Evolutionary conservation across 805 yeast genomes (phyloP).

Genomic region (Hanseniaspora clermontiae): DNA sequence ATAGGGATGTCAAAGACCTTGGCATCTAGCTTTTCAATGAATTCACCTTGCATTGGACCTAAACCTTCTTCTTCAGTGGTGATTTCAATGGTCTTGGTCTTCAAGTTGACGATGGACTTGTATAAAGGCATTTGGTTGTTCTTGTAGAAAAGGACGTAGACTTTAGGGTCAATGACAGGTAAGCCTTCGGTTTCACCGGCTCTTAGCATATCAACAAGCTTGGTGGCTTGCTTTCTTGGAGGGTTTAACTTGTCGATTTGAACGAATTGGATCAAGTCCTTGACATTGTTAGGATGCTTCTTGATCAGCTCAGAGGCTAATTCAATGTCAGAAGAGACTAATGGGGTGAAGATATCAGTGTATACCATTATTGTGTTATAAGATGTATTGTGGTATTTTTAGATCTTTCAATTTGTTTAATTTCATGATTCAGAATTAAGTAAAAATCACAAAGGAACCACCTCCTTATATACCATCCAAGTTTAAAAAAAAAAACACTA

Average conservation of each 20-base stretch:
- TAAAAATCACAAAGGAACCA: too few species aligned
- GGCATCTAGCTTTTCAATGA: constrained; percentile 42
- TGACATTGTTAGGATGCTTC: constrained; percentile 11
- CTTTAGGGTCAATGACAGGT: constrained; percentile 55
- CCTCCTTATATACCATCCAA: too few species aligned
- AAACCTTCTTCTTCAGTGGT: constrained; percentile 44
- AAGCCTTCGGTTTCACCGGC: constrained; percentile 32
- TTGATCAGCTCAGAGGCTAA: constrained; percentile 4
- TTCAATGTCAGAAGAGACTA: constrained; percentile 6
- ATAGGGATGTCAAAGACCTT: constrained; percentile 41
- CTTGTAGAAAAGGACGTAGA: constrained; percentile 54
- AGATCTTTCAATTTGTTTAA: too few species aligned
- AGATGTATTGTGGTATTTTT: neutral
- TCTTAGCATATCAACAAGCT: constrained; percentile 55
- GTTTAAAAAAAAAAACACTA: too few species aligned
- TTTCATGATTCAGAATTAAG: too few species aligned
- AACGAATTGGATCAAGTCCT: constrained; percentile 44
- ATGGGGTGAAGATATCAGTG: constrained; percentile 11
- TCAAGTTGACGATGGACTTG: constrained; percentile 60
- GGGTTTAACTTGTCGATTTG: constrained; percentile 65
- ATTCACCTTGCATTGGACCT: constrained; percentile 64
- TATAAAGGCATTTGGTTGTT: constrained; percentile 40
- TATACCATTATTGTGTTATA: neutral
- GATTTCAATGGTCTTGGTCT: constrained; percentile 49
- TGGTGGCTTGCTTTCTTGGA: constrained; percentile 59